These are phyloP conservation scores for Penicillium sp. DNA, from an alignment of 2,329 filamentous ascomycete species.

Conservation along the genomic window DNA sequence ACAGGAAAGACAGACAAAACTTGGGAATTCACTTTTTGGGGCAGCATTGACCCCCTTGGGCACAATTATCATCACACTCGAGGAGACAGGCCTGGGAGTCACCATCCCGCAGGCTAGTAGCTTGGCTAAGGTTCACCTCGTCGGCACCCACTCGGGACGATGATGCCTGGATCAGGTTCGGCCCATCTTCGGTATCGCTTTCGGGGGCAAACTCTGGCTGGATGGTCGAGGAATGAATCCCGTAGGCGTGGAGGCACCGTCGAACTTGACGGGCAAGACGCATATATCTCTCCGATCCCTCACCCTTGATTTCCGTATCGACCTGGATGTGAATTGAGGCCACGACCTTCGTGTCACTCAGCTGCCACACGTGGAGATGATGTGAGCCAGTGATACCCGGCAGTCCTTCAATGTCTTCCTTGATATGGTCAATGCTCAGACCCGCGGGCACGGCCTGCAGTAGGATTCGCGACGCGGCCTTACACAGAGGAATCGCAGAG, in stretches of 20 bases:
- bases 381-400: constrained; percentile 88
- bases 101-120: constrained; percentile 38
- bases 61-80: constrained; percentile 49
- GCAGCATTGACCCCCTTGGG: constrained; percentile 43
- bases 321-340: constrained; percentile 93
- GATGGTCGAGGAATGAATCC: constrained; percentile 95
- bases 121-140: constrained; percentile 32
- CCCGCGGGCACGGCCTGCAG: constrained; percentile 91
- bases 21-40: constrained; percentile 32
- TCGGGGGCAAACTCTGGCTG: constrained; percentile 74
- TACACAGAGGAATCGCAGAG: constrained; percentile 53
- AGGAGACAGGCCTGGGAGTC: constrained; percentile 45
- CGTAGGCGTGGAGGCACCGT: constrained; percentile 88
- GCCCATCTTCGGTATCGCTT: constrained; percentile 34
- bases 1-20: background rate
- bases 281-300: constrained; percentile 83
- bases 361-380: constrained; percentile 96
- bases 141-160: constrained; percentile 19
- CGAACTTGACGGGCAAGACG: constrained; percentile 77
- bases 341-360: constrained; percentile 91
- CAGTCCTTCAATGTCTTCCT: constrained; percentile 82
- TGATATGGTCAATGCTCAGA: constrained; percentile 84
- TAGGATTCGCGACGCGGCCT: constrained; percentile 69
- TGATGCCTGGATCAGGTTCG: constrained; percentile 18
- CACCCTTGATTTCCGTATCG: constrained; percentile 81